Evolutionary conservation across 306 rosid genomes (phyloP).

Genomic region (Cercis canadensis): DNA sequence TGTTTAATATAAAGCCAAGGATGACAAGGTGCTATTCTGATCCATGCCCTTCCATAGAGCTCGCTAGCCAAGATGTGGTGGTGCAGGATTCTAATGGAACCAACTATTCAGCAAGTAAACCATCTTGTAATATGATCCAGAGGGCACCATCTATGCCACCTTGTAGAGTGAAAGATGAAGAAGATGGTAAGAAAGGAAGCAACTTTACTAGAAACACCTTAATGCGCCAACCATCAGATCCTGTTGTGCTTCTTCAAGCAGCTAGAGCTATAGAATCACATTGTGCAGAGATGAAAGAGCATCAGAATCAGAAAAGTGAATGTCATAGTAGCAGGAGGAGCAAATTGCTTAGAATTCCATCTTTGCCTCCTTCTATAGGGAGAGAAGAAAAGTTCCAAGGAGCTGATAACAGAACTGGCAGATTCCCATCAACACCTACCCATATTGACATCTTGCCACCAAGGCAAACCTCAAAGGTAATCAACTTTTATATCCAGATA

Average conservation of each 20-base stretch:
- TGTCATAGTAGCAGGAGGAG: constrained; percentile 33
- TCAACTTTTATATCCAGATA: constrained; percentile 17
- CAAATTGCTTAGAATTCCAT: constrained; percentile 51
- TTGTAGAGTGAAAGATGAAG: constrained; percentile 49
- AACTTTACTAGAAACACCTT: constrained; percentile 21
- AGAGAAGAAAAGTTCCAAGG: constrained; percentile 52
- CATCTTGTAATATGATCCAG: constrained; percentile 40
- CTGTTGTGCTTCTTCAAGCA: constrained; percentile 26
- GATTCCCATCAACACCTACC: constrained; percentile 47
- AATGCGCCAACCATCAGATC: constrained; percentile 42
- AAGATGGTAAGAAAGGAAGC: constrained; percentile 32
- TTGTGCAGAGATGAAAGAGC: constrained; percentile 37
- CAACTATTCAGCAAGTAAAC: constrained; percentile 23
- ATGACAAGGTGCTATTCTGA: constrained; percentile 72
- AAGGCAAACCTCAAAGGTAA: constrained; percentile 56
- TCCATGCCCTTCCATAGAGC: constrained; percentile 54
- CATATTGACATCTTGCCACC: constrained; percentile 49
- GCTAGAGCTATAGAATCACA: constrained; percentile 10
- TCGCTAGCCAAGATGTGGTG: constrained; percentile 35
- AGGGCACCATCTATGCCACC: constrained; percentile 65
- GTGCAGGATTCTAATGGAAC: constrained; percentile 39
- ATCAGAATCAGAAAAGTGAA: constrained; percentile 22
- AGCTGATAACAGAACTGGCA: constrained; percentile 40
- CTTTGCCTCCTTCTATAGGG: constrained; percentile 53
- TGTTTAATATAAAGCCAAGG: constrained; percentile 54